Evolutionary conservation across 2,329 filamentous ascomycete species (phyloP).

Genomic region (Diaporthe eres): DNA sequence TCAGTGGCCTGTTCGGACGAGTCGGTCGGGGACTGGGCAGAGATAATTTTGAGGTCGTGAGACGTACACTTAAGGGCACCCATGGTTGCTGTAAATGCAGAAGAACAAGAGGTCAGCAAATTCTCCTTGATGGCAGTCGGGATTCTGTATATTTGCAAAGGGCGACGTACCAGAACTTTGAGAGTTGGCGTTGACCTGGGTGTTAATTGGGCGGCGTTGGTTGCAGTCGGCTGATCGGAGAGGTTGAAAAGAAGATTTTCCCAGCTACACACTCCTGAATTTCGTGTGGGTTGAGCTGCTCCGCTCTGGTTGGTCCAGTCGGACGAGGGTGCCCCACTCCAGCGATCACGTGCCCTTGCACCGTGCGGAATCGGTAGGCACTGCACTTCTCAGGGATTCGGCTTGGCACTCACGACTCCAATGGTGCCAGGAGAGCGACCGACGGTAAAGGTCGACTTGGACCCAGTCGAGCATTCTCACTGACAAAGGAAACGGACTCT

Average conservation of each 20-base stretch:
- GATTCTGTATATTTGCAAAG: conserved; percentile 6
- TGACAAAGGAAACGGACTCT: neutral
- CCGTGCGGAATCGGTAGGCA: neutral
- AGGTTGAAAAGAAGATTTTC: conserved; percentile 35
- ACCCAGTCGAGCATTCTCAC: neutral
- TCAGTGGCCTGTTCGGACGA: conserved; percentile 33
- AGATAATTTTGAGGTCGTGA: neutral
- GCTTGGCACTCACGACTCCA: neutral
- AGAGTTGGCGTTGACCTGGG: conserved; percentile 39
- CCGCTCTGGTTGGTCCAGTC: conserved; percentile 7
- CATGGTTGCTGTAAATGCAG: conserved; percentile 77
- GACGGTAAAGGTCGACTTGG: neutral
- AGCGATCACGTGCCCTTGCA: neutral
- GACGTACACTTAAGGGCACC: conserved; percentile 91
- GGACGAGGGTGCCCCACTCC: neutral
- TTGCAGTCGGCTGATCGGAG: conserved; percentile 10
- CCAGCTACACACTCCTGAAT: conserved; percentile 33
- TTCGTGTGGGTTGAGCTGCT: conserved; percentile 34
- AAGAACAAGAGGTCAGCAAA: conserved; percentile 45
- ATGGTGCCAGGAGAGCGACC: neutral
- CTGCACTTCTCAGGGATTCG: neutral
- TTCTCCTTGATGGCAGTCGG: conserved; percentile 9
- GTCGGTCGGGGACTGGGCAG: conserved; percentile 33
- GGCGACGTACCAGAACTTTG: conserved; percentile 39
- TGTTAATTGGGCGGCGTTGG: conserved; percentile 24